These are phyloP conservation scores for Serendipita sp. DNA, from an alignment of 768 basidiomycete species.

Conservation along the genomic window DNA sequence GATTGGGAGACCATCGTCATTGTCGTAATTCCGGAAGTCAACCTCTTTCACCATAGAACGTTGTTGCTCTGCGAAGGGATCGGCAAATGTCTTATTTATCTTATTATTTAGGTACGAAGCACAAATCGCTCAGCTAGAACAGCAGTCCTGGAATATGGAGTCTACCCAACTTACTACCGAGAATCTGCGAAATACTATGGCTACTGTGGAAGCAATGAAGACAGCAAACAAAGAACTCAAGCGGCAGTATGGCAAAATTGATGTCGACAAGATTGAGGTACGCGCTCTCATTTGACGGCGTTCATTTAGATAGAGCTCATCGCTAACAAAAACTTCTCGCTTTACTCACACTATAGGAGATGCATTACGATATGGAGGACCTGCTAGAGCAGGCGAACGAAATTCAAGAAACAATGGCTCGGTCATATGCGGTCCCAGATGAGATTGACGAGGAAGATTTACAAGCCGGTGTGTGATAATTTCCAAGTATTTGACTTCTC, in stretches of 20 bases:
- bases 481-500: background rate
- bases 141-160: slow-evolving; percentile 98
- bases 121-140: slow-evolving; percentile 76
- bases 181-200: slow-evolving; percentile 97
- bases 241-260: slow-evolving; percentile 93
- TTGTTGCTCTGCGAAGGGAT: no score
- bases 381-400: slow-evolving; percentile 93
- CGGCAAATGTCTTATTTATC: no score
- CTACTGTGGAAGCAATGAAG: slow-evolving; percentile 93
- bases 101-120: slow-evolving; percentile 42
- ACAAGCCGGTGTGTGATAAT: slow-evolving; percentile 58
- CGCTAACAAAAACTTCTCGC: background rate
- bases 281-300: slow-evolving; percentile 12
- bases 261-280: slow-evolving; percentile 97
- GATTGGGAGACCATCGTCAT: background rate
- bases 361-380: slow-evolving; percentile 98
- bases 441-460: slow-evolving; percentile 96
- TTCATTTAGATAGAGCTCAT: background rate
- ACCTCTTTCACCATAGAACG: no score
- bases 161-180: slow-evolving; percentile 90
- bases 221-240: slow-evolving; percentile 88
- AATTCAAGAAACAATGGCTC: slow-evolving; percentile 82
- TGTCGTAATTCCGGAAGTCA: background rate
- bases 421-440: slow-evolving; percentile 92
- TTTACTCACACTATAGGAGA: slow-evolving; percentile 34